Evolutionary conservation across 192 early-diverging fungal genomes (phyloP).

Genomic region (Endogone sp.): DNA sequence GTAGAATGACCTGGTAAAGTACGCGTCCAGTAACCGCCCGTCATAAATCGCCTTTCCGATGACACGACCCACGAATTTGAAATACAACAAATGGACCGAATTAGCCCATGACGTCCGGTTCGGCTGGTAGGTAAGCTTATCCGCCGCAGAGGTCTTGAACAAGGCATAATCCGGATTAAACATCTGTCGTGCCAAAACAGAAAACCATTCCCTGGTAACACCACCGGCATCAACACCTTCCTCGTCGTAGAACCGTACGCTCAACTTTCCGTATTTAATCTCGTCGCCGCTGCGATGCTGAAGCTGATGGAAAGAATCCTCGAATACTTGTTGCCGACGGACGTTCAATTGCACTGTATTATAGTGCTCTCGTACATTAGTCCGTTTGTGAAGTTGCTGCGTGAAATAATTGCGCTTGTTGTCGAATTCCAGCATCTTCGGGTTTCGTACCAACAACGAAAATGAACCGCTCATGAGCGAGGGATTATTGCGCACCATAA

Average conservation of each 20-base stretch:
- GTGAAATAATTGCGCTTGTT: constrained; percentile 98
- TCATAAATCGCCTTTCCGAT: constrained; percentile 99
- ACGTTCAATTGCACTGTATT: constrained; percentile 84
- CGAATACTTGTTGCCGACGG: constrained; percentile 90
- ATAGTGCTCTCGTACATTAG: constrained; percentile 53
- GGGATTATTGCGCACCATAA: constrained; percentile 97
- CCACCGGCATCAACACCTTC: constrained; percentile 98
- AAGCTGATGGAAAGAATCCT: constrained; percentile 94
- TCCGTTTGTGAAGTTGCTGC: constrained; percentile 90
- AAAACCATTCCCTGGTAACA: constrained; percentile 98
- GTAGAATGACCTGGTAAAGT: constrained; percentile 99
- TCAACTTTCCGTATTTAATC: constrained; percentile 90
- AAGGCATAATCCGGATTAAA: constrained; percentile 98
- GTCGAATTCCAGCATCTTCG: constrained; percentile 98
- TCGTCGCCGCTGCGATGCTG: constrained; percentile 88
- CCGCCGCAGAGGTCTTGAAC: constrained; percentile 93
- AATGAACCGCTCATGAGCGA: constrained; percentile 95
- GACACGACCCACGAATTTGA: constrained; percentile 97
- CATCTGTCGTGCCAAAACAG: constrained; percentile 94
- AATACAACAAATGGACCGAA: constrained; percentile 91
- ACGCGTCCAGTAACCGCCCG: constrained; percentile 88
- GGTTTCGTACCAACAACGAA: constrained; percentile 92
- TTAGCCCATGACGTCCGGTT: constrained; percentile 91
- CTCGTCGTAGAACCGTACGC: constrained; percentile 92
- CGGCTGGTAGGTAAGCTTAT: constrained; percentile 97